phyloP scores from a whole-genome alignment of 768 basidiomycete species.

The Serendipita sp. region DNA sequence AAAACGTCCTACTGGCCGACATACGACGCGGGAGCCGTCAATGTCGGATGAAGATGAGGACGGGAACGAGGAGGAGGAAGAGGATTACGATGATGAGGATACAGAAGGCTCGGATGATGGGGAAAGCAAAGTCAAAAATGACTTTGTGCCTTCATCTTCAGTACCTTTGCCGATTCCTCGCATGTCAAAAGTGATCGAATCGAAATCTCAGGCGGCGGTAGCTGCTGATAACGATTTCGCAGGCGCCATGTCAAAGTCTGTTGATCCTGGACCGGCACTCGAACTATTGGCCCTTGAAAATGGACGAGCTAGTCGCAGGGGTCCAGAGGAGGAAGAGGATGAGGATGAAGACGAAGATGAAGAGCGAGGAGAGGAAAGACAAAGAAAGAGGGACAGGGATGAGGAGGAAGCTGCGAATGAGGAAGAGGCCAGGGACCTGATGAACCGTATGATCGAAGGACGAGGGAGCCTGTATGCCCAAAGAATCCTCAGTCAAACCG shows the following conservation, averaged over 20 bases:
- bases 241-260: neutral
- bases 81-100: neutral
- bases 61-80: neutral
- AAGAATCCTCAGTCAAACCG: neutral
- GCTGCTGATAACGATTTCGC: conserved; percentile 1
- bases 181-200: neutral
- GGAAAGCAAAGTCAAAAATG: neutral
- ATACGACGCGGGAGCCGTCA: neutral
- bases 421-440: neutral
- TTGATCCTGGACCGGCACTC: conserved; percentile 1
- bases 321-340: neutral
- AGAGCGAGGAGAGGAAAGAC: neutral
- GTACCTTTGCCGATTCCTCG: neutral
- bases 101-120: neutral
- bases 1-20: neutral
- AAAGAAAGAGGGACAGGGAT: neutral
- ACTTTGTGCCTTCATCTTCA: neutral
- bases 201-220: neutral
- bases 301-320: neutral
- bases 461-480: conserved; percentile 3
- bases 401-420: neutral
- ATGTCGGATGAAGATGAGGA: neutral
- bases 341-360: neutral
- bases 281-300: neutral
- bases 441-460: neutral